phyloP scores from a whole-genome alignment of 805 yeast species.

The Myxozyma udenii region DNA sequence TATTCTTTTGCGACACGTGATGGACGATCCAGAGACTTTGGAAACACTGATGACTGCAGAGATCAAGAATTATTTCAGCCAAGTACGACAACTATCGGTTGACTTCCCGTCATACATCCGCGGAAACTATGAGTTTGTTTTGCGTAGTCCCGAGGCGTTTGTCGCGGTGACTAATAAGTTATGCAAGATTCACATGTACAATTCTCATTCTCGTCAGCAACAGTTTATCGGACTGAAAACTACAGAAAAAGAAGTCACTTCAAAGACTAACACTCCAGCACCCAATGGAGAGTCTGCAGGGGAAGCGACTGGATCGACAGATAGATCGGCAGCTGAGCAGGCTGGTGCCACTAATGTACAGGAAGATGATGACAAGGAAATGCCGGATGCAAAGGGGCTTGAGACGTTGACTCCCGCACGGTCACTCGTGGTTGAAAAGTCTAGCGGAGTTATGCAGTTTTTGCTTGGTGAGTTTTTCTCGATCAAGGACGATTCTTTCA shows the following conservation, averaged over 20 bases:
- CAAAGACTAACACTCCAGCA: neutral
- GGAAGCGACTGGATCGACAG: neutral
- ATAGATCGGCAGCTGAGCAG: neutral
- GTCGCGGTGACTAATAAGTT: conserved; percentile 41
- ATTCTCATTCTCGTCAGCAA: conserved; percentile 8
- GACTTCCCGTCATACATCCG: conserved; percentile 40
- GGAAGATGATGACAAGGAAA: conserved; percentile 23
- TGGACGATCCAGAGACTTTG: conserved; percentile 56
- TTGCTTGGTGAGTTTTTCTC: conserved; percentile 65
- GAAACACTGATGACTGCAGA: conserved; percentile 51
- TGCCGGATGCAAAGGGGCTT: conserved; percentile 37
- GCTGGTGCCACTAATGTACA: conserved; percentile 15
- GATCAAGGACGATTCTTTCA: conserved; percentile 35
- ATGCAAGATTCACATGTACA: conserved; percentile 27
- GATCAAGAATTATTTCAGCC: conserved; percentile 44
- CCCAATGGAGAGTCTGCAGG: conserved; percentile 4
- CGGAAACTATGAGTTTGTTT: conserved; percentile 28
- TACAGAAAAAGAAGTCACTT: conserved; percentile 1
- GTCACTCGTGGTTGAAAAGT: conserved; percentile 19
- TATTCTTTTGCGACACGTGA: conserved; percentile 61
- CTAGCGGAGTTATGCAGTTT: conserved; percentile 60
- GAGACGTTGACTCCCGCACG: conserved; percentile 25
- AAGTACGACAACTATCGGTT: conserved; percentile 30
- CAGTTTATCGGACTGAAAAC: conserved; percentile 19
- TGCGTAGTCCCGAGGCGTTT: conserved; percentile 51